Evolutionary conservation across 495 filamentous ascomycete species (phyloP).

Genomic region (Penicillium cataractarum): DNA sequence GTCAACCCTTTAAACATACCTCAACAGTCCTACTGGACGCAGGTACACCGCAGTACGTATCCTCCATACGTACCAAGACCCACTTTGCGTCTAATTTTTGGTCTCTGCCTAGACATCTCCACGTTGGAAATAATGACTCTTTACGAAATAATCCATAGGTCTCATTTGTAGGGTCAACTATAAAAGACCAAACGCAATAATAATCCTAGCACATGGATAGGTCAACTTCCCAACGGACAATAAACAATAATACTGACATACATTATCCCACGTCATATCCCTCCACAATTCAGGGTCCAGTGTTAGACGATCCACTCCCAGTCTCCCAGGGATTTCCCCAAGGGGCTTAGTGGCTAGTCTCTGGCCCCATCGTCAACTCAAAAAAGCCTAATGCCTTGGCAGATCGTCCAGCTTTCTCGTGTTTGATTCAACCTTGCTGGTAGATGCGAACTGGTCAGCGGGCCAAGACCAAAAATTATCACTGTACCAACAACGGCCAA

Average conservation of each 20-base stretch:
- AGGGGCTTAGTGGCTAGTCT: background rate
- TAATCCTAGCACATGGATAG: no score
- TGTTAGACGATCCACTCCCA: background rate
- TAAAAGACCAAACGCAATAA: no score
- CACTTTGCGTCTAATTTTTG: background rate
- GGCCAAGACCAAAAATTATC: no score
- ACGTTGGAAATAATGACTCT: background rate
- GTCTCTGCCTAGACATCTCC: background rate
- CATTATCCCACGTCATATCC: no score
- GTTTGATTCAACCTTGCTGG: background rate
- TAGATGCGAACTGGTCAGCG: background rate
- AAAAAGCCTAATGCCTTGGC: background rate
- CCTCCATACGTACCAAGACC: background rate
- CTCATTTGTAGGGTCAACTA: no score
- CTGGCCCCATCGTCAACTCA: background rate
- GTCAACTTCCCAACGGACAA: no score
- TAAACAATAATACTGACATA: no score
- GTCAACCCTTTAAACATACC: background rate
- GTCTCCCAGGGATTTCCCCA: background rate
- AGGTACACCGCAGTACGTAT: background rate
- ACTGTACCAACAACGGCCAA: background rate
- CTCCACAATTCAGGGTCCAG: conserved; percentile 5
- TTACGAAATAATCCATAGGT: no score
- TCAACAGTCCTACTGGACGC: no score
- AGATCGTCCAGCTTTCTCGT: background rate